Percentiles rank a stretch among this genome's conserved stretches.
Conservation (phyloP, 2,329 filamentous ascomycete genomes). For the Helotiales sp. region DNA sequence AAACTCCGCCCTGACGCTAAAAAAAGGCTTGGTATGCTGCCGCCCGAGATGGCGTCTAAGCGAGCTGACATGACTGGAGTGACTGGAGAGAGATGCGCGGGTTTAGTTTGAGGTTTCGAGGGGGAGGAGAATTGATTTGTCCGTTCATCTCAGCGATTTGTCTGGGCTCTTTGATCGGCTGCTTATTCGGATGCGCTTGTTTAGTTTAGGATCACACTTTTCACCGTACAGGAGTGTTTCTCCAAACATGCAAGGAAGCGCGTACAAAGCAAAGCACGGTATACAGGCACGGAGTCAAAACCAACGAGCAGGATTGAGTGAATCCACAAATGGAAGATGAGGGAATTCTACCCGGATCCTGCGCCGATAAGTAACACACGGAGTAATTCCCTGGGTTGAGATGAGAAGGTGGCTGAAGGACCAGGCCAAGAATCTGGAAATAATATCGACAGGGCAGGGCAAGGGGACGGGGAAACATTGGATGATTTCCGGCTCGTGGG, state of each 20-base stretch:
- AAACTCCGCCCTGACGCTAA: constrained; percentile 9
- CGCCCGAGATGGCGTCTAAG: background rate
- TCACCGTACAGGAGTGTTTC: background rate
- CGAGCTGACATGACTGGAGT: background rate
- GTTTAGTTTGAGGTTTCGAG: constrained; percentile 1
- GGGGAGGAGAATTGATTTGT: background rate
- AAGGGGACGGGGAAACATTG: background rate
- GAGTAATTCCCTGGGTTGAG: background rate
- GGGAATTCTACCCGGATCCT: background rate
- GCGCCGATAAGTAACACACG: background rate
- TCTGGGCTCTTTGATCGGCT: constrained; percentile 7
- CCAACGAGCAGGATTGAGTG: background rate
- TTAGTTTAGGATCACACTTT: background rate
- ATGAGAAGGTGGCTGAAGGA: constrained; percentile 7
- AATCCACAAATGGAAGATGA: background rate
- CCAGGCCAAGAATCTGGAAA: background rate
- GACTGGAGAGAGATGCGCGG: background rate
- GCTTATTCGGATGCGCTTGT: background rate
- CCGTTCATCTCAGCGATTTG: constrained; percentile 5
- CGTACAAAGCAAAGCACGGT: background rate
- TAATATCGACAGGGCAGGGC: background rate
- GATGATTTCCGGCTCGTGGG: background rate
- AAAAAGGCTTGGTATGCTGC: constrained; percentile 4
- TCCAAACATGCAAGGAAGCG: background rate
- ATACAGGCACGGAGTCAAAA: constrained; percentile 3